phyloP scores from a whole-genome alignment of 2,329 filamentous ascomycete species.

The Cercospora sp. region DNA sequence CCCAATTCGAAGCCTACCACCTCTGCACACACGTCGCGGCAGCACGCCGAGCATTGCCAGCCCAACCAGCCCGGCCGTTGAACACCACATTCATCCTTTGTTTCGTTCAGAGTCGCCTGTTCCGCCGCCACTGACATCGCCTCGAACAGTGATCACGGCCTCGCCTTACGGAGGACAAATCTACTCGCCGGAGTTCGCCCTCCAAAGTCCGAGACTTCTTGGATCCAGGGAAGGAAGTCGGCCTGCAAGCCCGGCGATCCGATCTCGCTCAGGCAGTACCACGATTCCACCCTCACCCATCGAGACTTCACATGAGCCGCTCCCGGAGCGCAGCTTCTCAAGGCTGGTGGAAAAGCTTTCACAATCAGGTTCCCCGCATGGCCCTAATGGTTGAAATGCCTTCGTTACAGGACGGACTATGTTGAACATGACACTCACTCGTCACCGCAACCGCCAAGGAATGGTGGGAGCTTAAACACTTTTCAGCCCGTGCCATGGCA shows the following conservation, averaged over 20 bases:
- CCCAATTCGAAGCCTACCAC: conserved; percentile 18
- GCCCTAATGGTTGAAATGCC: conserved; percentile 2
- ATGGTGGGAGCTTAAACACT: background rate
- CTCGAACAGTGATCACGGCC: conserved; percentile 69
- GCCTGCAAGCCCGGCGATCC: conserved; percentile 17
- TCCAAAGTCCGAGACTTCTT: conserved; percentile 27
- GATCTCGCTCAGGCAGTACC: conserved; percentile 25
- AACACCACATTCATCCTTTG: conserved; percentile 74
- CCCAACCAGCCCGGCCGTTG: conserved; percentile 41
- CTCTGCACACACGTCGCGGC: conserved; percentile 12
- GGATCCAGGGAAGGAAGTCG: conserved; percentile 29
- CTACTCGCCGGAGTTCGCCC: conserved; percentile 43
- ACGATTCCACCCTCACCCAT: conserved; percentile 24
- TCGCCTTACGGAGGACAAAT: conserved; percentile 68
- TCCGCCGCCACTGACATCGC: conserved; percentile 63
- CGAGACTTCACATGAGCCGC: conserved; percentile 9
- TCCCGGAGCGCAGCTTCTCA: conserved; percentile 5
- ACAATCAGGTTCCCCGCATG: background rate
- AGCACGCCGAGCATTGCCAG: conserved; percentile 19
- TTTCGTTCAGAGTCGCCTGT: conserved; percentile 71
- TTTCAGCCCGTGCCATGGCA: background rate
- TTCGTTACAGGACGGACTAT: background rate
- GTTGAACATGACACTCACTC: background rate
- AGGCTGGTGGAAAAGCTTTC: conserved; percentile 3
- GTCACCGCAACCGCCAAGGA: background rate